Conservation (phyloP, 768 basidiomycete species). For the Gymnopilus dilepis region DNA sequence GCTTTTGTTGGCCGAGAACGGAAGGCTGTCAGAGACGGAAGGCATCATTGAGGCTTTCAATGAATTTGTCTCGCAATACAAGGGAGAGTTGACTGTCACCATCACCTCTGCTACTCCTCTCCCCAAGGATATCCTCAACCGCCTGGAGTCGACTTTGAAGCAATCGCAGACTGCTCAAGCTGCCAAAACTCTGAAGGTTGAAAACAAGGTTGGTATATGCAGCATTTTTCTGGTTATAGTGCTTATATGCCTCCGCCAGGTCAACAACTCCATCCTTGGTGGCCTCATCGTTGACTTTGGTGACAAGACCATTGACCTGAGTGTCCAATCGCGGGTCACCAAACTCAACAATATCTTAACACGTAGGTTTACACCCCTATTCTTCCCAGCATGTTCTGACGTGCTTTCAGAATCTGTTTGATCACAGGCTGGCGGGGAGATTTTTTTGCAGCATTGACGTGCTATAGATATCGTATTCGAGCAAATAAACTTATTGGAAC, state of each 20-base stretch:
- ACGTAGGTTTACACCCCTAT: slow-evolving; percentile 48
- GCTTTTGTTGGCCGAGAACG: slow-evolving; percentile 89
- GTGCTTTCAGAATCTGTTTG: slow-evolving; percentile 44
- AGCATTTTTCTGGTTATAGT: background rate
- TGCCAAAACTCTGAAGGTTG: slow-evolving; percentile 87
- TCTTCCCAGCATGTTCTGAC: background rate
- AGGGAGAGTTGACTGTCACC: slow-evolving; percentile 90
- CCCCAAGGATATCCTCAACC: slow-evolving; percentile 72
- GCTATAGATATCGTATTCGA: slow-evolving; percentile 22
- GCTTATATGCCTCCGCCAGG: slow-evolving; percentile 47
- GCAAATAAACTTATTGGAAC: slow-evolving; percentile 19
- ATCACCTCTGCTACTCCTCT: slow-evolving; percentile 90
- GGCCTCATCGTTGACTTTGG: slow-evolving; percentile 96
- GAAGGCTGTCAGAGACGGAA: slow-evolving; percentile 81
- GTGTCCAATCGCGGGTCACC: slow-evolving; percentile 91
- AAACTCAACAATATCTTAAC: slow-evolving; percentile 90
- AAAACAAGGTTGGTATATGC: slow-evolving; percentile 76
- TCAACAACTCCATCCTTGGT: slow-evolving; percentile 90
- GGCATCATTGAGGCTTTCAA: slow-evolving; percentile 93
- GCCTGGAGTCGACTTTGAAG: slow-evolving; percentile 87
- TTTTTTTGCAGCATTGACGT: slow-evolving; percentile 12
- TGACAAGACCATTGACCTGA: slow-evolving; percentile 97
- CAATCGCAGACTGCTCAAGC: slow-evolving; percentile 83
- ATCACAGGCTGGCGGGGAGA: slow-evolving; percentile 13
- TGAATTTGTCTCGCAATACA: slow-evolving; percentile 85